Conservation (phyloP, 225 moss, liverwort and hornwort species). For the Polytrichum commune region DNA sequence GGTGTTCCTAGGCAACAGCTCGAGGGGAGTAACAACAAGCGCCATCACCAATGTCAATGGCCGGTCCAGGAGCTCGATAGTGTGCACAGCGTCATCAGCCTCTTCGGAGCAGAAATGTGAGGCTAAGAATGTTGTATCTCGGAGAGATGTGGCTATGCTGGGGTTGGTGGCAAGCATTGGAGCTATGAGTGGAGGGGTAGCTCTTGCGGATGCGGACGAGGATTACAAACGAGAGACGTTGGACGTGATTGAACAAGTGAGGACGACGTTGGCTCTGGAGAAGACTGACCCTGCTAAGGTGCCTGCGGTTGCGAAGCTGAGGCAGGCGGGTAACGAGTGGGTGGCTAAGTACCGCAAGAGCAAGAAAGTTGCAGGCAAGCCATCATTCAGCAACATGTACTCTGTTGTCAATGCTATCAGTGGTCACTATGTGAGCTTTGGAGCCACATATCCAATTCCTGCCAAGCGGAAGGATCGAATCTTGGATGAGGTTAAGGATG, state of each 20-base stretch:
- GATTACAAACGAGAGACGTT: conserved; percentile 88
- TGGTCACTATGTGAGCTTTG: conserved; percentile 91
- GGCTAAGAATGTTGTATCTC: conserved; percentile 10
- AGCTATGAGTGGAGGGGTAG: conserved; percentile 30
- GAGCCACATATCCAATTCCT: conserved; percentile 82
- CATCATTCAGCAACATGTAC: conserved; percentile 97
- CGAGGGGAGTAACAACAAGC: no score
- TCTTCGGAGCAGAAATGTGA: neutral
- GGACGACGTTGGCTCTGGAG: conserved; percentile 71
- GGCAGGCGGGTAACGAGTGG: conserved; percentile 93
- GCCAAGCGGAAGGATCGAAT: conserved; percentile 92
- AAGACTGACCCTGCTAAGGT: conserved; percentile 83
- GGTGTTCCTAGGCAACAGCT: no score
- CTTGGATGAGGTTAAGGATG: conserved; percentile 78
- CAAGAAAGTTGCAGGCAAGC: conserved; percentile 81
- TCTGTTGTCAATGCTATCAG: conserved; percentile 92
- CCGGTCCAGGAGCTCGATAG: neutral
- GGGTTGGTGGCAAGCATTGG: conserved; percentile 25
- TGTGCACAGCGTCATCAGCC: conserved; percentile 8
- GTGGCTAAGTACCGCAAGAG: conserved; percentile 89
- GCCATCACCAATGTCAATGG: conserved; percentile 8
- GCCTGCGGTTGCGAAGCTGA: conserved; percentile 71
- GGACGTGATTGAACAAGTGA: conserved; percentile 86
- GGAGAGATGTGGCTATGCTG: conserved; percentile 30
- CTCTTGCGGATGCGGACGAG: conserved; percentile 75